A percentile compares a stretch with the other conserved stretches of the same genome.
Evolutionary conservation across 768 basidiomycete genomes (phyloP).

Genomic region (Naematelia encephala): DNA sequence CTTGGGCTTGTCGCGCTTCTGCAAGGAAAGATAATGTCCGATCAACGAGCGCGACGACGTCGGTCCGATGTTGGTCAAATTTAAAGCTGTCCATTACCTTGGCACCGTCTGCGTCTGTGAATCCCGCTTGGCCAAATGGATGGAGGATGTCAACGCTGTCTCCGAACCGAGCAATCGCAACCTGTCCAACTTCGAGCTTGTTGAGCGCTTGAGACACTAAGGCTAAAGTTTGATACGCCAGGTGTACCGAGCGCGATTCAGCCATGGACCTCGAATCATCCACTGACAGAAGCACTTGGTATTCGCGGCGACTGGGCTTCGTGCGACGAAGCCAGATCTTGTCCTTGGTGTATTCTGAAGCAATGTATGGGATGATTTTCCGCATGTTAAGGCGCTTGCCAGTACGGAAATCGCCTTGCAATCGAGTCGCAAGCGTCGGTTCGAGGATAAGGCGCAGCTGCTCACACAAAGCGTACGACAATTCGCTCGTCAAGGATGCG

Average conservation of each 20-base stretch:
- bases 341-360: constrained; percentile 98
- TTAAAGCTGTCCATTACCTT: constrained; percentile 78
- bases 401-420: constrained; percentile 94
- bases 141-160: constrained; percentile 82
- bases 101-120: constrained; percentile 73
- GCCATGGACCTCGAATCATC: constrained; percentile 98
- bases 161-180: constrained; percentile 87
- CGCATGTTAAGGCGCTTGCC: constrained; percentile 99
- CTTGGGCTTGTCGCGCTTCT: constrained; percentile 69
- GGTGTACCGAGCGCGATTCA: constrained; percentile 82
- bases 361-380: constrained; percentile 95
- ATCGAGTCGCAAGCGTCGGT: constrained; percentile 85
- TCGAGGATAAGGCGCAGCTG: constrained; percentile 94
- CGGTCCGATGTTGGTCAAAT: constrained; percentile 84
- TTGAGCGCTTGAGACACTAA: constrained; percentile 85
- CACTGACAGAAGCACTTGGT: constrained; percentile 88
- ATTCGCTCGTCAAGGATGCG: constrained; percentile 81
- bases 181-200: constrained; percentile 91
- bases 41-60: constrained; percentile 78
- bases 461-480: constrained; percentile 89
- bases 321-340: constrained; percentile 97
- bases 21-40: constrained; percentile 70
- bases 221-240: constrained; percentile 90
- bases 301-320: constrained; percentile 87
- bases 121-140: constrained; percentile 69